A percentile compares a stretch with the other conserved stretches of the same genome.
phyloP scores from a whole-genome alignment of 2,329 filamentous ascomycete genomes.

The Xylariales sp. region DNA sequence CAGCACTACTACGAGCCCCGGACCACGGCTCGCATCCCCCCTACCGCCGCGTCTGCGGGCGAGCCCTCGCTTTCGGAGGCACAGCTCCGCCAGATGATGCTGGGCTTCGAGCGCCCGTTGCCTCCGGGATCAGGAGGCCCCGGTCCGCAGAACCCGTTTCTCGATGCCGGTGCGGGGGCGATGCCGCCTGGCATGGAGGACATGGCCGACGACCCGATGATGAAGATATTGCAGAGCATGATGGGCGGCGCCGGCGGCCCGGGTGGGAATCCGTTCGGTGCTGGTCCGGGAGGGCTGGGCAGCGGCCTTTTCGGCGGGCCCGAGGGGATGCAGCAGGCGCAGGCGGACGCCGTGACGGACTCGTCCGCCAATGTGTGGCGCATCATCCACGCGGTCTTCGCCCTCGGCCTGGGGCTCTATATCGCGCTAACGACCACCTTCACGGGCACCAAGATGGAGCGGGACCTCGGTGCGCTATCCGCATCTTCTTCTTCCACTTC shows the following conservation, averaged over 20 bases:
- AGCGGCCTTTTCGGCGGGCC: slow-evolving; percentile 22
- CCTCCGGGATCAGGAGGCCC: slow-evolving; percentile 13
- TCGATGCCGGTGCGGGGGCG: slow-evolving; percentile 12
- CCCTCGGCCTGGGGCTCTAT: slow-evolving; percentile 65
- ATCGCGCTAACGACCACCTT: slow-evolving; percentile 66
- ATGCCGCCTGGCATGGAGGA: slow-evolving; percentile 26
- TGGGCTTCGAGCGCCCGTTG: slow-evolving; percentile 44
- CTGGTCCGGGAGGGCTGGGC: slow-evolving; percentile 20
- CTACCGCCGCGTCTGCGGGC: slow-evolving; percentile 11
- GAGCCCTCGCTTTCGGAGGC: slow-evolving; percentile 45
- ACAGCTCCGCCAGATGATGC: slow-evolving; percentile 62
- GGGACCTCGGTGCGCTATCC: slow-evolving; percentile 32
- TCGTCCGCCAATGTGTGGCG: slow-evolving; percentile 58
- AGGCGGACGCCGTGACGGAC: slow-evolving; percentile 23
- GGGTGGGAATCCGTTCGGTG: slow-evolving; percentile 28
- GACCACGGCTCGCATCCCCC: slow-evolving; percentile 34
- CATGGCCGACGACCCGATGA: slow-evolving; percentile 57
- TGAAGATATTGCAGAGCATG: slow-evolving; percentile 74
- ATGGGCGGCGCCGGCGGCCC: slow-evolving; percentile 41
- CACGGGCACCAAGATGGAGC: slow-evolving; percentile 58
- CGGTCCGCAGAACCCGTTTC: slow-evolving; percentile 16
- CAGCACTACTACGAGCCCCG: slow-evolving; percentile 62
- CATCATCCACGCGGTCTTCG: slow-evolving; percentile 68
- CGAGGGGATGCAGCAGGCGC: slow-evolving; percentile 23
- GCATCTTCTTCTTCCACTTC: slow-evolving; percentile 10